phyloP scores from a whole-genome alignment of 1,284 basidiomycete genomes.

The Moesziomyces antarcticus region DNA sequence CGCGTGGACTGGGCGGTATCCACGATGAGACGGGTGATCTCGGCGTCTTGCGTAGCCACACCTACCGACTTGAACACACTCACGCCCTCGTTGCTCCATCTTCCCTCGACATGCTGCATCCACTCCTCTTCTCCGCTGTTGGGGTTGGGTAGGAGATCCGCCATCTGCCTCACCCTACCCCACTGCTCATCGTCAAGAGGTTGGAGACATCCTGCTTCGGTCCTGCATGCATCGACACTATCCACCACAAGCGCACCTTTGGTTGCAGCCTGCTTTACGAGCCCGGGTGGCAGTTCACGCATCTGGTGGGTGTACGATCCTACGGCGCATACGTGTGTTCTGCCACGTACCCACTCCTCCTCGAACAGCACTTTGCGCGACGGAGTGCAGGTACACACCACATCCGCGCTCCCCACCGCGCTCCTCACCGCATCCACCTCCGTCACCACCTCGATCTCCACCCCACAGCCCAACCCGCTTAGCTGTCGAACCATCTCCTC shows the following conservation, averaged over 20 bases:
- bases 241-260: constrained; percentile 16
- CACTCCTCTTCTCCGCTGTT: constrained; percentile 1
- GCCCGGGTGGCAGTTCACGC: constrained; percentile 16
- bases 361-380: constrained; percentile 9
- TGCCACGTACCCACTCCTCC: no score
- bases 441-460: neutral
- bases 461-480: no score
- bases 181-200: neutral
- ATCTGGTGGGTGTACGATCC: constrained; percentile 32
- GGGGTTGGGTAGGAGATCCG: neutral
- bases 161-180: neutral
- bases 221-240: constrained; percentile 10
- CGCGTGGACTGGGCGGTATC: no score
- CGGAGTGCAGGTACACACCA: constrained; percentile 38
- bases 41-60: constrained; percentile 37
- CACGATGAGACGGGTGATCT: constrained; percentile 11
- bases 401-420: neutral
- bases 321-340: constrained; percentile 15
- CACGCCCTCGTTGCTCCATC: neutral
- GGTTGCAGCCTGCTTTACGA: neutral
- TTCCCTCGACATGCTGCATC: neutral
- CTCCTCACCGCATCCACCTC: neutral
- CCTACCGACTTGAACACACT: constrained; percentile 41
- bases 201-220: constrained; percentile 36
- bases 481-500: neutral